Conservation (phyloP, 768 basidiomycete species). For the Pisolithus sp. region DNA sequence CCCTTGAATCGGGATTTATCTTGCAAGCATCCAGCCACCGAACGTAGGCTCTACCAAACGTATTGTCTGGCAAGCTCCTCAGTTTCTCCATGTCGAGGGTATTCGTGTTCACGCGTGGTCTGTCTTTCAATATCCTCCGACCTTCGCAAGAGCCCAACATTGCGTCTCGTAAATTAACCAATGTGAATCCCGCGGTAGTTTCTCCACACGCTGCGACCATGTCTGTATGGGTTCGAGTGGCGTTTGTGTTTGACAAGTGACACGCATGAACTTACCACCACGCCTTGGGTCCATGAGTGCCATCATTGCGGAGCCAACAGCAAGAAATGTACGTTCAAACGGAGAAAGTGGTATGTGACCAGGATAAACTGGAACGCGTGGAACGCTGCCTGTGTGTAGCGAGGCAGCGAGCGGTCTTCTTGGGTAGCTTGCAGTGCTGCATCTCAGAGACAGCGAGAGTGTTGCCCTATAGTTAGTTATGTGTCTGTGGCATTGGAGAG, state of each 20-base stretch:
- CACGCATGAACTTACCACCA: slow-evolving; percentile 54
- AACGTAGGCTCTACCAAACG: slow-evolving; percentile 80
- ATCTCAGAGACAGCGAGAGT: too few relatives aligned
- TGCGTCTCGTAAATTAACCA: slow-evolving; percentile 66
- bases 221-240: slow-evolving; percentile 45
- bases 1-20: slow-evolving; percentile 90
- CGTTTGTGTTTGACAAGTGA: background rate
- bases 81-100: slow-evolving; percentile 71
- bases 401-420: too few relatives aligned
- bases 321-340: slow-evolving; percentile 81
- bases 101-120: slow-evolving; percentile 72
- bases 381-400: slow-evolving; percentile 8
- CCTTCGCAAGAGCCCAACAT: slow-evolving; percentile 83
- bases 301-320: slow-evolving; percentile 80
- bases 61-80: slow-evolving; percentile 63
- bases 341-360: slow-evolving; percentile 77
- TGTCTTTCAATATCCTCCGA: slow-evolving; percentile 71
- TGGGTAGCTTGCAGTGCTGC: too few relatives aligned
- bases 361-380: slow-evolving; percentile 50
- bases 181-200: slow-evolving; percentile 76
- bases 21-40: slow-evolving; percentile 86
- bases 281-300: slow-evolving; percentile 75
- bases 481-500: too few relatives aligned
- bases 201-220: slow-evolving; percentile 95
- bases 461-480: too few relatives aligned